Evolutionary conservation across 2,329 filamentous ascomycete species (phyloP).

Genomic region (Pseudocercospora macadamiae): DNA sequence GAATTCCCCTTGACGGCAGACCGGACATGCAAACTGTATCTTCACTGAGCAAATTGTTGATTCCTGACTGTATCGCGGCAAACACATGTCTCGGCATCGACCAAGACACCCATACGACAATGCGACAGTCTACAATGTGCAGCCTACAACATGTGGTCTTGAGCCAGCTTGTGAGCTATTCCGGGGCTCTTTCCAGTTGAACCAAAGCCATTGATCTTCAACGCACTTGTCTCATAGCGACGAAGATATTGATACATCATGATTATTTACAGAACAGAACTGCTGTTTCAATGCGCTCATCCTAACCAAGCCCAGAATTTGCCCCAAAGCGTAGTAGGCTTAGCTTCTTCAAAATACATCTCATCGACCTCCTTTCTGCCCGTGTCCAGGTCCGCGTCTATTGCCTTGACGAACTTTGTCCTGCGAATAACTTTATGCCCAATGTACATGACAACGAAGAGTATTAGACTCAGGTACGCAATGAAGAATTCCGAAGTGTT

Average conservation of each 20-base stretch:
- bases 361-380: conserved; percentile 45
- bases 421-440: conserved; percentile 69
- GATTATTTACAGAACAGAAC: background rate
- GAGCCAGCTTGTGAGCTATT: no score
- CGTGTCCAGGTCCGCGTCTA: conserved; percentile 48
- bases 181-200: no score
- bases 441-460: conserved; percentile 70
- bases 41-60: no score
- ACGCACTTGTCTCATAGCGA: background rate
- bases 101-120: no score
- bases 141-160: no score
- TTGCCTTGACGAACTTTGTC: conserved; percentile 44
- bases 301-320: conserved; percentile 38
- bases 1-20: no score
- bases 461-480: conserved; percentile 70
- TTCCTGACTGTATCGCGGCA: no score
- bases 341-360: conserved; percentile 37
- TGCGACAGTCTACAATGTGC: no score
- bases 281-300: background rate
- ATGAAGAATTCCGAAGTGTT: conserved; percentile 72
- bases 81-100: no score
- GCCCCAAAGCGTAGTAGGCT: conserved; percentile 37
- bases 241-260: background rate
- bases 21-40: no score
- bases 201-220: no score